These are phyloP conservation scores for Penstemon davidsonii DNA, from an alignment of 257 asterid species.

Conservation along the genomic window DNA sequence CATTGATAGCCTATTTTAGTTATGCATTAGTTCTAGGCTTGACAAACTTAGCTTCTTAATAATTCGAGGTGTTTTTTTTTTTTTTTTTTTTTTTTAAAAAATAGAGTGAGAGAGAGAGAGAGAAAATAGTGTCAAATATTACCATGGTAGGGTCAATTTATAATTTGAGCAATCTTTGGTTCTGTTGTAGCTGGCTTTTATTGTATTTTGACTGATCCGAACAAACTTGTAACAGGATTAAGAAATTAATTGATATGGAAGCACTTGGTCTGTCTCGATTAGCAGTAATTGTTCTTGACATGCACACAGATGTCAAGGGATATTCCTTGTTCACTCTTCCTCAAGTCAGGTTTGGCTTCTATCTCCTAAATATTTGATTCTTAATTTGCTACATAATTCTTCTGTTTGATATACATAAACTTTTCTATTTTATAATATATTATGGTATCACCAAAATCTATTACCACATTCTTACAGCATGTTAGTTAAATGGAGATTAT, in stretches of 20 bases:
- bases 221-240: constrained; percentile 57
- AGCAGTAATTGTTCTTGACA: constrained; percentile 75
- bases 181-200: neutral
- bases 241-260: constrained; percentile 82
- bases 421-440: neutral
- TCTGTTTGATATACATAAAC: neutral
- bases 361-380: constrained; percentile 10
- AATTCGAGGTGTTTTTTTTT: neutral
- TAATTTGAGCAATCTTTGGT: neutral
- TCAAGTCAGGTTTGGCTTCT: constrained; percentile 77
- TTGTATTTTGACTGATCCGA: constrained; percentile 8
- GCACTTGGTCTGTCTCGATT: constrained; percentile 79
- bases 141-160: neutral
- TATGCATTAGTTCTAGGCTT: constrained; percentile 18
- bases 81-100: neutral
- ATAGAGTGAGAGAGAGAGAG: neutral
- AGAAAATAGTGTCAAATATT: neutral
- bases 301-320: constrained; percentile 89
- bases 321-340: constrained; percentile 87
- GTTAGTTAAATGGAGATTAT: neutral
- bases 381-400: neutral
- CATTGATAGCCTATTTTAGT: constrained; percentile 8
- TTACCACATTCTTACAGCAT: neutral
- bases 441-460: too few relatives aligned
- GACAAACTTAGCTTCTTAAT: constrained; percentile 6